phyloP scores from a whole-genome alignment of 2,329 filamentous ascomycete genomes.

The Harringtonia aguacate region DNA sequence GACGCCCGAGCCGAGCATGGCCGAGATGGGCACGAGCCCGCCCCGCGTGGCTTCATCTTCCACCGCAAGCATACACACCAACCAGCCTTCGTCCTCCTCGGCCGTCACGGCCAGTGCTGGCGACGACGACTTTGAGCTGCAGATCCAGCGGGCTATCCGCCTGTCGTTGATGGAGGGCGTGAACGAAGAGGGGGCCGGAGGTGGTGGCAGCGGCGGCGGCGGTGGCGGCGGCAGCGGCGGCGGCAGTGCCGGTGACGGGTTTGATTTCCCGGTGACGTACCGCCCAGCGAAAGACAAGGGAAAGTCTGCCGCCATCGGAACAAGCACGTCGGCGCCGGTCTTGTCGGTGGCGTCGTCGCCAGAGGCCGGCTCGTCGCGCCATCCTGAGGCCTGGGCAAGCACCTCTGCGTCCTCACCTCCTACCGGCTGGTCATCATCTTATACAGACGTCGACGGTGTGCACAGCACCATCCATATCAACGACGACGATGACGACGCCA shows the following conservation, averaged over 20 bases:
- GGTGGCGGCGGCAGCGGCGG: background rate
- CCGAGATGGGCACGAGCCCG: conserved; percentile 17
- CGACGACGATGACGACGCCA: conserved; percentile 35
- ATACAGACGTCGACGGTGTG: background rate
- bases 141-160: conserved; percentile 52
- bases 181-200: conserved; percentile 22
- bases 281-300: background rate
- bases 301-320: background rate
- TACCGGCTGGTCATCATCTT: background rate
- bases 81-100: background rate
- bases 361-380: background rate
- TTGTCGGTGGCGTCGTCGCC: conserved; percentile 8
- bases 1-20: conserved; percentile 44
- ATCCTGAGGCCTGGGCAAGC: background rate
- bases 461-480: conserved; percentile 12
- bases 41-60: background rate
- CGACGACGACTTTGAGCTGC: conserved; percentile 44
- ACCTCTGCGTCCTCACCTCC: conserved; percentile 9
- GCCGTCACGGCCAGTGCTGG: background rate
- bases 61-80: background rate
- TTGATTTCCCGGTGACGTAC: conserved; percentile 34
- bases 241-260: background rate
- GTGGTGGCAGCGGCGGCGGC: background rate
- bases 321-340: conserved; percentile 9
- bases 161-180: conserved; percentile 48